Evolutionary conservation across 345 rosid species (phyloP).

Genomic region (Moricandia arvensis): DNA sequence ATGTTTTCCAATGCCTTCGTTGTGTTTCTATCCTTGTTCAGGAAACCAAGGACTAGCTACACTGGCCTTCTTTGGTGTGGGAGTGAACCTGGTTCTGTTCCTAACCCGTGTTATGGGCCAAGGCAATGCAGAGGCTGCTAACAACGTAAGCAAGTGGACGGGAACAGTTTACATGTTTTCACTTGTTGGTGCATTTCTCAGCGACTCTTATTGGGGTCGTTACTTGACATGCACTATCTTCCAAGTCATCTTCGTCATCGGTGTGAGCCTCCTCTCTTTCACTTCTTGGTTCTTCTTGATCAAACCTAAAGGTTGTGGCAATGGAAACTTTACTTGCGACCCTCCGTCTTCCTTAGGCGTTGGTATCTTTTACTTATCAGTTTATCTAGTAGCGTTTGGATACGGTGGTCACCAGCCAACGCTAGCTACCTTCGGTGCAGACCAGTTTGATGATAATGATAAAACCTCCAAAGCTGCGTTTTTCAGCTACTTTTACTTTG

Average conservation of each 20-base stretch:
- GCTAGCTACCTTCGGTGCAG: constrained; percentile 84
- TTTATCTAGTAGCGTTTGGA: constrained; percentile 77
- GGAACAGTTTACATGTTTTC: constrained; percentile 92
- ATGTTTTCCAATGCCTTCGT: no score
- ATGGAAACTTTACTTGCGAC: constrained; percentile 43
- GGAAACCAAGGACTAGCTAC: constrained; percentile 87
- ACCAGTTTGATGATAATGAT: constrained; percentile 60
- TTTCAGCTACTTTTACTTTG: constrained; percentile 75
- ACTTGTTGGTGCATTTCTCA: constrained; percentile 83
- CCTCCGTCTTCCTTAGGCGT: constrained; percentile 46
- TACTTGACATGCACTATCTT: constrained; percentile 52
- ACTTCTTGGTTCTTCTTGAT: constrained; percentile 64
- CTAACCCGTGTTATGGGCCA: constrained; percentile 78
- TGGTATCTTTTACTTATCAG: constrained; percentile 58
- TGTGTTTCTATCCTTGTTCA: no score
- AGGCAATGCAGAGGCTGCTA: constrained; percentile 78
- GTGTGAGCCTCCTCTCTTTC: constrained; percentile 56
- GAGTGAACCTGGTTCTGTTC: constrained; percentile 81
- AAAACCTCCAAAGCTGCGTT: constrained; percentile 50
- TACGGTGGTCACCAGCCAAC: constrained; percentile 94
- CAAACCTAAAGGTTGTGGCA: constrained; percentile 71
- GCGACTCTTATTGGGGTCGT: constrained; percentile 97
- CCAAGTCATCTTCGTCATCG: constrained; percentile 39
- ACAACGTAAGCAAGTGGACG: constrained; percentile 87
- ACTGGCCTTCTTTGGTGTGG: constrained; percentile 90